Base-by-base conservation (phyloP, 345 rosid species). In the Punica granatum region DNA sequence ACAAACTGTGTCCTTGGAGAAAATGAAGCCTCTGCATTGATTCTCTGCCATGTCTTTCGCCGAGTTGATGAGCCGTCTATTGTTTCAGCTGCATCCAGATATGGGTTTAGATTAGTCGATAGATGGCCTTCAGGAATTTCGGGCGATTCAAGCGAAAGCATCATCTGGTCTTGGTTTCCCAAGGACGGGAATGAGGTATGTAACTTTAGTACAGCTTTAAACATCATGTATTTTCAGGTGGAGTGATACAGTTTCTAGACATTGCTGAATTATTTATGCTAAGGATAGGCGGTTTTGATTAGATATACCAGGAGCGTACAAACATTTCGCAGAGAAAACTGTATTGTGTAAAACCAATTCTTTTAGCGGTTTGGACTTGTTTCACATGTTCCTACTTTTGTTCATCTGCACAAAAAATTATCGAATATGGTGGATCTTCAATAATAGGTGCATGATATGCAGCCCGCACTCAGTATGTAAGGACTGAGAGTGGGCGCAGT, bases 21-120 rank as follows among this genome's bases (percentile, higher is more conserved):
- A 59, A 79, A 66, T 30, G 39, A 59, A 69, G 74, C 75, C 60
- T 77, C 90, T 1, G 86, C 79, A 16, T 73, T 93, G 53, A 85
- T 93, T 72, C 85, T 90, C 11, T 90, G 94, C 65, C 96, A 90
- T 70, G 69, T 89, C 68, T 72, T 90, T 10, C 90, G 94, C 30
- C 81, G 80, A 65, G 98, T 89, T 26, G 96, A 89, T 75, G 98
- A 93, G 76, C 75, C 78, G 6, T 86, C 84, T 18, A 75, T 89
- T 7, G 78, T 90, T 30, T 76, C 84, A 32, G 86, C 89, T 46
- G 96, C 98, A 21, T 75, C 82, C 36, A 76, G 70, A 75, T 79
- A 60, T 63, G 98, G 91, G 53, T 93, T 90, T 75, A 73, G 46
- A 73, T 78, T 93, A 66, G 87, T 76, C 12, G 94, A 87, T 67